phyloP scores from a whole-genome alignment of 805 yeast genomes.

The Candida coquimbonensis region DNA sequence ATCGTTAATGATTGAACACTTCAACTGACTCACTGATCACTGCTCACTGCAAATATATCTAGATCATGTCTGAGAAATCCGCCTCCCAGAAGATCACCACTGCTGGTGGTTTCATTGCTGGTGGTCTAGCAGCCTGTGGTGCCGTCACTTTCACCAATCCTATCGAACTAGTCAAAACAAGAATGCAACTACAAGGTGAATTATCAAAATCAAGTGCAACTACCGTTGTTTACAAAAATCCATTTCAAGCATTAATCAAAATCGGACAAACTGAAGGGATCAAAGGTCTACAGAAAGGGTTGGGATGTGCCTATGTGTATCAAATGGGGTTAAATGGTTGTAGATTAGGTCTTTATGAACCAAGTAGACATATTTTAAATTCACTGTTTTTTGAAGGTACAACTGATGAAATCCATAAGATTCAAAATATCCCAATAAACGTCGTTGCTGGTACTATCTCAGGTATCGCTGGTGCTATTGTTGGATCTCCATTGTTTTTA shows the following conservation, averaged over 20 bases:
- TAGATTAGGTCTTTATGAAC: slow-evolving; percentile 91
- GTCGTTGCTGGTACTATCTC: slow-evolving; percentile 74
- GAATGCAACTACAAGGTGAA: slow-evolving; percentile 97
- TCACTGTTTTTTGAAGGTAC: slow-evolving; percentile 41
- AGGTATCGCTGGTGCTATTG: slow-evolving; percentile 82
- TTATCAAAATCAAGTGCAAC: slow-evolving; percentile 39
- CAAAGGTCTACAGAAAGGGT: slow-evolving; percentile 83
- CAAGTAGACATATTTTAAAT: slow-evolving; percentile 60
- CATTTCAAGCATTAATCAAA: slow-evolving; percentile 71
- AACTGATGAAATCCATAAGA: slow-evolving; percentile 34
- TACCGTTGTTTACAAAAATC: slow-evolving; percentile 65
- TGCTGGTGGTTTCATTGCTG: slow-evolving; percentile 79
- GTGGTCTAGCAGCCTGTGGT: slow-evolving; percentile 93
- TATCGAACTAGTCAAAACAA: slow-evolving; percentile 85
- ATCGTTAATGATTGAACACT: too few relatives aligned
- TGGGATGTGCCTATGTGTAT: slow-evolving; percentile 81
- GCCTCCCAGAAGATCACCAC: slow-evolving; percentile 59
- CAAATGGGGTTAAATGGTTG: slow-evolving; percentile 92
- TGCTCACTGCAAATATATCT: not conserved
- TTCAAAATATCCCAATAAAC: slow-evolving; percentile 52
- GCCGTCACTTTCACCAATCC: slow-evolving; percentile 98
- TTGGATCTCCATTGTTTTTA: slow-evolving; percentile 88
- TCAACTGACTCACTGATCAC: too few relatives aligned
- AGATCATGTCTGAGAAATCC: slow-evolving; percentile 18
- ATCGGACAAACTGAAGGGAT: slow-evolving; percentile 80